Percentiles rank a stretch among this genome's conserved stretches.
These are phyloP conservation scores for Apiospora saccharicola DNA, from an alignment of 2,329 filamentous ascomycete species.

Conservation along the genomic window DNA sequence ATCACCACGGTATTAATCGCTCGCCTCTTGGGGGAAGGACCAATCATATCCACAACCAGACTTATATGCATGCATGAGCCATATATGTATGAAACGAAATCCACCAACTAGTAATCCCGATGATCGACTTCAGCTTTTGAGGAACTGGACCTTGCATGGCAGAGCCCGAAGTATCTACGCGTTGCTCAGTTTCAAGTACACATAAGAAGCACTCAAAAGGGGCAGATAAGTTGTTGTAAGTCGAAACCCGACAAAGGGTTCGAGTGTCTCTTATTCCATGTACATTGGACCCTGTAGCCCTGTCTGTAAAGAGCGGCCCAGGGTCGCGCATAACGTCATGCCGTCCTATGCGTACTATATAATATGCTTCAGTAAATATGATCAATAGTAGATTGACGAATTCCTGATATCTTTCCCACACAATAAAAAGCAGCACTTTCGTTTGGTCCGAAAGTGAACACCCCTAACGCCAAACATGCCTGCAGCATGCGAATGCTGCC, in stretches of 20 bases:
- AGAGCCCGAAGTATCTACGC: background rate
- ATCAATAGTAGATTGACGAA: background rate
- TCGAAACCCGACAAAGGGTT: background rate
- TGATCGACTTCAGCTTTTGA: background rate
- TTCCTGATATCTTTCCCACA: background rate
- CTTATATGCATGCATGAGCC: background rate
- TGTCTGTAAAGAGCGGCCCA: background rate
- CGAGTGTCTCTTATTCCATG: conserved; percentile 4
- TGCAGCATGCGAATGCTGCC: conserved; percentile 6
- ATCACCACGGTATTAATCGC: background rate
- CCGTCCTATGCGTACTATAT: conserved; percentile 17
- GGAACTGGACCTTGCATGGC: background rate
- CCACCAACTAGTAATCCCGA: background rate
- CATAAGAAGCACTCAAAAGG: background rate
- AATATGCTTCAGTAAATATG: background rate
- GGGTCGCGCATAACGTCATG: background rate
- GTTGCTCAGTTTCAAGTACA: background rate
- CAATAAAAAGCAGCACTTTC: background rate
- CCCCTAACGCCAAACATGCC: conserved; percentile 14
- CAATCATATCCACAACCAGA: background rate
- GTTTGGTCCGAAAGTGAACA: background rate
- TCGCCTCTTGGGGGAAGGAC: background rate
- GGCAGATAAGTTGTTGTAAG: background rate
- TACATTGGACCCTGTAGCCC: background rate
- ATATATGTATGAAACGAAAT: background rate